Evolutionary conservation across 2,329 filamentous ascomycete species (phyloP), one percentile per base, ranked within the genome.

Genomic region (Pleoardoris graminearum): DNA sequence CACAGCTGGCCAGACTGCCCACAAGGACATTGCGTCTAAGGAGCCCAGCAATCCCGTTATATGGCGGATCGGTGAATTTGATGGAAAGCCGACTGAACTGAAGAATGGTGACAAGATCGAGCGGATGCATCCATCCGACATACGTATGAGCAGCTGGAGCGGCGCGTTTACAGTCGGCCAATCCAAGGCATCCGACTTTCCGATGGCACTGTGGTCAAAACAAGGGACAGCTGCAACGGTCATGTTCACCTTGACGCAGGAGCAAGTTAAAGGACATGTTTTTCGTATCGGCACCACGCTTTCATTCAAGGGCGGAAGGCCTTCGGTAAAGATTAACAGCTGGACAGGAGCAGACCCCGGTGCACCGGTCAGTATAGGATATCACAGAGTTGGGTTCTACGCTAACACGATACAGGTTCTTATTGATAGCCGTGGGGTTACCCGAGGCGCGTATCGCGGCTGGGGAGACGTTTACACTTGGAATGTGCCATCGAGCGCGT

Each of bases 21-120:
- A 41, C 2, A 62, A 65, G 25, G 51, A 65, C 36, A 63, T 65
- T 21, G 51, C 55, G 12, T 63, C 62, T 0, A 63, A 58, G 46
- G 62, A 65, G 39, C 7, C 46, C 1, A 53, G 53, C 11, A 32
- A 53, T 1, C 21, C 53, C 16, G 54, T 57, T 3, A 57, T 65
- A 8, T 65, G 60, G 62, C 51, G 62, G 6, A 59, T 65, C 19
- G 62, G 62, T 4, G 53, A 63, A 1, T 65, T 65, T 47, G 62
- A 63, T 37, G 62, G 62, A 2, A 57, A 58, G 23, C 62, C 62
- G 2, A 56, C 58, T 29, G 62, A 65, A n/a, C 47, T 65, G 10
- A 63, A 62, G 46, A 65, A 65, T 33, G 62, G 62, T 8, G 62
- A 65, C 39, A 65, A 63, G 41, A 65, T 65, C 19, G 56, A 54